phyloP scores from a whole-genome alignment of 768 basidiomycete species.

The Solioccasus polychromus region DNA sequence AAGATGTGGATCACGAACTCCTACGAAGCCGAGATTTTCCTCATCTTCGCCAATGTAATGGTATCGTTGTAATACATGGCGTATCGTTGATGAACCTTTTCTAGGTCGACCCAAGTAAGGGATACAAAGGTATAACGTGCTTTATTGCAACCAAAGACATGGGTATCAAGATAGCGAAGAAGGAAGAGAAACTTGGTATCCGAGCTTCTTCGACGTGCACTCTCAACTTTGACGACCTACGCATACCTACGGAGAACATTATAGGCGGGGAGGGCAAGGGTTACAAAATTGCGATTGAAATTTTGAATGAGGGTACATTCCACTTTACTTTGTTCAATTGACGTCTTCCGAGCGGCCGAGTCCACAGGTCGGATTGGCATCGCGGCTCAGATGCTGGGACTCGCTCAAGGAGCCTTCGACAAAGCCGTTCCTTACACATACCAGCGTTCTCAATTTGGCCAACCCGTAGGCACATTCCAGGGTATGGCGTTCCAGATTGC shows the following conservation, averaged over 20 bases:
- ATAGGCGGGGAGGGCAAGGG: conserved; percentile 91
- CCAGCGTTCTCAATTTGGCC: conserved; percentile 91
- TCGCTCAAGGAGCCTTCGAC: conserved; percentile 96
- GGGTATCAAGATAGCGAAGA: conserved; percentile 97
- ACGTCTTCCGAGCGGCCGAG: neutral
- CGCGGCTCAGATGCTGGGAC: conserved; percentile 97
- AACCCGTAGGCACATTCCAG: conserved; percentile 92
- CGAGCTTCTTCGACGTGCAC: conserved; percentile 94
- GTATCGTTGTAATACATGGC: neutral
- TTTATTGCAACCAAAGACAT: conserved; percentile 95
- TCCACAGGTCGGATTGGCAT: conserved; percentile 84
- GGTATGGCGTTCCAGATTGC: conserved; percentile 96
- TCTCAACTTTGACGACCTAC: conserved; percentile 91
- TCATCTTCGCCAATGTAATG: conserved; percentile 91
- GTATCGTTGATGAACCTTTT: neutral
- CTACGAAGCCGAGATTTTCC: conserved; percentile 84
- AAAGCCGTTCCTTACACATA: conserved; percentile 95
- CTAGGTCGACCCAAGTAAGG: conserved; percentile 82
- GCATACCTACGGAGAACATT: conserved; percentile 80
- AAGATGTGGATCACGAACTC: conserved; percentile 99
- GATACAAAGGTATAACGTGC: conserved; percentile 99
- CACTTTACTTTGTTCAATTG: neutral
- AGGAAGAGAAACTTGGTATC: conserved; percentile 98
- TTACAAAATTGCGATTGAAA: conserved; percentile 97
- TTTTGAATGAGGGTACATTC: conserved; percentile 79